Base-by-base conservation (phyloP, 805 yeast species). In the Teunomyces lycoperdinae region DNA sequence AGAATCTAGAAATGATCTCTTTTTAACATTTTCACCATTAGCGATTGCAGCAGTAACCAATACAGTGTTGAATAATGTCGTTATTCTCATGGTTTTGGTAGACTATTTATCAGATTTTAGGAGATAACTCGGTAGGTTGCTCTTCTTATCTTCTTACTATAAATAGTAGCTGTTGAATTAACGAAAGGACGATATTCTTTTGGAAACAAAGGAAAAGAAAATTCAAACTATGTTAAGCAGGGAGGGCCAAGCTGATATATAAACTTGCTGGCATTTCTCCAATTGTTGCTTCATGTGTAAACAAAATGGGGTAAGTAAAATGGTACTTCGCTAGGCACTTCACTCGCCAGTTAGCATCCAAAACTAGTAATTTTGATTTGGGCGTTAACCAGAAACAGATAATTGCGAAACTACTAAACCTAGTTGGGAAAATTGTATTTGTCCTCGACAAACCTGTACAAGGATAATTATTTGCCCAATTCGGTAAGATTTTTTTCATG, bases 21-120 rank as follows among this genome's bases (percentile, higher is more conserved):
- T 50, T 16, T 36, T 44, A 36, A 43, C 45, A 31, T 44, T 36
- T 16, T 50, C 47, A 10, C 53, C 58, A 32, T 48, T 55, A 33
- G 57, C 63, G 39, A 62, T 50, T n/a, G 61, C 59, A 26, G 64
- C 48, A 34, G 60, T 55, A 39, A 56, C 52, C 58, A 64, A 57
- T 40, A 62, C 51, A 45, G 58, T 56, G 50, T 52, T 57, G 44
- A 58, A 53, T 45, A 61, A 60, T 48, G 61, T 50, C 17, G 55
- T 48, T 50, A 63, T 47, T 54, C 56, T 63, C 68, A 63, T 63
- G 29, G 30, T 53, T 36, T 36, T 24, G 28, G 35, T 44, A 40
- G 43, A 46, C 45, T 38, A 38, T 38, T 38, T 38, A 38, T 38
- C 7, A 24, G 29, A 26, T 24, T 20, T 9, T 24, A 38, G 30